Conservation (phyloP, 495 filamentous ascomycete genomes). For the Penicillium antarcticum region DNA sequence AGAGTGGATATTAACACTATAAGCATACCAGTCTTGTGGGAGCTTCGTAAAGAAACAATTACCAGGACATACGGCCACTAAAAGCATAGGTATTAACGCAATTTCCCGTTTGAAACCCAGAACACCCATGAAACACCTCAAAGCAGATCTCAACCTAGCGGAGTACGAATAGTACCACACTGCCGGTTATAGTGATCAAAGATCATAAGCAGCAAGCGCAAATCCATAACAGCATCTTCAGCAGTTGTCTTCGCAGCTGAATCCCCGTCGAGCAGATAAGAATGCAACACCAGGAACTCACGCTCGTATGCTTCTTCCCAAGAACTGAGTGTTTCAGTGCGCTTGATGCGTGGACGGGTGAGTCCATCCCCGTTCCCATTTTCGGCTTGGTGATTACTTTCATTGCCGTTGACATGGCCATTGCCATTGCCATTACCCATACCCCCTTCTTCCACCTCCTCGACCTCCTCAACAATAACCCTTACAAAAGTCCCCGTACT, state of each 20-base stretch:
- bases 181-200: conserved; percentile 43
- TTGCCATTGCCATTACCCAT: not conserved
- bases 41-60: no score
- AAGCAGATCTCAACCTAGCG: conserved; percentile 25
- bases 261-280: conserved; percentile 37
- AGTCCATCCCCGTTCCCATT: not conserved
- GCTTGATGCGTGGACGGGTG: conserved; percentile 12
- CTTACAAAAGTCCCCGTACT: conserved; percentile 40
- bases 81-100: no score
- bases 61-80: no score
- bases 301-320: conserved; percentile 52
- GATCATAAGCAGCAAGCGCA: conserved; percentile 33
- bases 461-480: conserved; percentile 47
- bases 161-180: conserved; percentile 41
- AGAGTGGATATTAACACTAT: no score
- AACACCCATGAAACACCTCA: no score
- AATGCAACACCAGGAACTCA: conserved; percentile 48
- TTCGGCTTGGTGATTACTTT: not conserved
- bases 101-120: no score
- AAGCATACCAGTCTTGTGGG: no score
- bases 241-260: conserved; percentile 45
- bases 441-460: conserved; percentile 32
- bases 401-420: not conserved
- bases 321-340: conserved; percentile 35
- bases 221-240: conserved; percentile 48